phyloP scores from a whole-genome alignment of 169 alveolate species.

The Eimeria sp. region DNA sequence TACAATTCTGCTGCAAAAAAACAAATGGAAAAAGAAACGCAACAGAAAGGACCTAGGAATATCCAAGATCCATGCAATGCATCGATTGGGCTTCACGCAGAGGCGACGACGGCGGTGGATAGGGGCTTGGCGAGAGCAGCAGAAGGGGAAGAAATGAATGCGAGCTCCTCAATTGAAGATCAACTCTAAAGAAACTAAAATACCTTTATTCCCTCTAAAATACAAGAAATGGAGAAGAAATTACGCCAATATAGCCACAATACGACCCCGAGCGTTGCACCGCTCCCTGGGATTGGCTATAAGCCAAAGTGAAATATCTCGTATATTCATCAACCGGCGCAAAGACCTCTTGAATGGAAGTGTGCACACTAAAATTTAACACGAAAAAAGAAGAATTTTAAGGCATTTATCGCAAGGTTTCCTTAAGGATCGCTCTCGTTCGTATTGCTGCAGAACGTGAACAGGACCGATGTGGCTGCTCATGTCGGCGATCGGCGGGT shows the following conservation, averaged over 20 bases:
- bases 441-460: not conserved
- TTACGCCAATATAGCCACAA: not conserved
- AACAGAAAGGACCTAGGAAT: not conserved
- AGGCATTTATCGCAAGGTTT: not conserved
- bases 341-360: not conserved
- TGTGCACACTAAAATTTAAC: not conserved
- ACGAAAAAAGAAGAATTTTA: not conserved
- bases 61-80: not conserved
- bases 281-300: not conserved
- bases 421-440: not conserved
- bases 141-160: not conserved
- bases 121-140: not conserved
- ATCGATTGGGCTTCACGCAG: not conserved
- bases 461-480: conserved; percentile 15
- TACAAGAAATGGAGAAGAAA: not conserved
- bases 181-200: not conserved
- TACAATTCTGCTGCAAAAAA: not conserved
- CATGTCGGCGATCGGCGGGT: conserved; percentile 15
- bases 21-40: not conserved
- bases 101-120: not conserved
- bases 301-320: not conserved
- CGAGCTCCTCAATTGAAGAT: not conserved
- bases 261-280: not conserved
- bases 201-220: not conserved
- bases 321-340: not conserved